Evolutionary conservation across 345 rosid species (phyloP).

Genomic region (Eucalyptus pumila): DNA sequence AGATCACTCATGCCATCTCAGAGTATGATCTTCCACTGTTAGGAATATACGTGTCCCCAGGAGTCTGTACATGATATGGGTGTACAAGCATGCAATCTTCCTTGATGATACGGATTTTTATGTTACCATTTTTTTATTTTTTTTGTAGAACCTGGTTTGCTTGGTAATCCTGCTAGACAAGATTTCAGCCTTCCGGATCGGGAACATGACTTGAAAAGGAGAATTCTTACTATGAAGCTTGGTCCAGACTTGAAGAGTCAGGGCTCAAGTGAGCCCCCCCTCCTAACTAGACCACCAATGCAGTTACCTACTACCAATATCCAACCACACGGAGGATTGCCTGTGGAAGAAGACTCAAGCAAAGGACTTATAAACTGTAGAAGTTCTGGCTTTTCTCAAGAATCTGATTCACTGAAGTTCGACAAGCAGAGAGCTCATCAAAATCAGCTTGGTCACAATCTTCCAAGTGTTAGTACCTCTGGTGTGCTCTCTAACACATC

Average conservation of each 20-base stretch:
- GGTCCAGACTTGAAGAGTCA: constrained; percentile 50
- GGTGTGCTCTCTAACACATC: constrained; percentile 22
- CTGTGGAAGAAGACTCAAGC: constrained; percentile 50
- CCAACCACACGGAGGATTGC: constrained; percentile 59
- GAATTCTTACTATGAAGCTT: constrained; percentile 24
- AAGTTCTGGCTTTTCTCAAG: constrained; percentile 15
- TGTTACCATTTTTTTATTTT: background rate
- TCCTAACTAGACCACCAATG: constrained; percentile 45
- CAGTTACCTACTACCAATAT: constrained; percentile 22
- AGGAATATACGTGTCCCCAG: background rate
- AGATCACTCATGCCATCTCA: constrained; percentile 40
- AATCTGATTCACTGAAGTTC: constrained; percentile 28
- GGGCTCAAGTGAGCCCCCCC: constrained; percentile 53
- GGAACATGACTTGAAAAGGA: constrained; percentile 11
- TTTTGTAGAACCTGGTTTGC: constrained; percentile 72
- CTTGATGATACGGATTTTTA: background rate
- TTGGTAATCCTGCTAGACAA: constrained; percentile 69
- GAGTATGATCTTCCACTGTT: constrained; percentile 27
- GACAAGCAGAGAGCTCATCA: constrained; percentile 30
- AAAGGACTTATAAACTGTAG: constrained; percentile 10
- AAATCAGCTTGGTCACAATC: constrained; percentile 25
- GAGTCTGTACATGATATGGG: background rate
- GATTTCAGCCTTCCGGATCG: constrained; percentile 27
- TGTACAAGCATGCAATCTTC: background rate
- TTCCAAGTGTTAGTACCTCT: constrained; percentile 20